A percentile compares a stretch with the other conserved stretches of the same genome.
Conservation (phyloP, 306 rosid genomes). For the Begonia masoniana region DNA sequence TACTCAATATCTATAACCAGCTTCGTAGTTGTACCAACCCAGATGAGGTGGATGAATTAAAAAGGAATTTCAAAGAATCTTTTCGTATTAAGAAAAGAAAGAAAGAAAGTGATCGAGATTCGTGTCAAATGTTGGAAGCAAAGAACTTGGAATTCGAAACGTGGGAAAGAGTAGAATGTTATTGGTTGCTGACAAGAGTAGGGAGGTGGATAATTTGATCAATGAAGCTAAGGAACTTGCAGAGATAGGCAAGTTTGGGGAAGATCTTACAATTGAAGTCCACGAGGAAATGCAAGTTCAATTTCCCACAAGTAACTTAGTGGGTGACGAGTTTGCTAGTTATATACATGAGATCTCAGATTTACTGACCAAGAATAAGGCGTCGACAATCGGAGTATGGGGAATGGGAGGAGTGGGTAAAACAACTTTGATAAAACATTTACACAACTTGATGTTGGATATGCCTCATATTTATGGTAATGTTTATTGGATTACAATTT, state of each 20-base stretch:
- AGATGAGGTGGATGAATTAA: too few relatives aligned
- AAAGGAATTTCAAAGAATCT: too few relatives aligned
- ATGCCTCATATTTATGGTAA: neutral
- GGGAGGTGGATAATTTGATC: neutral
- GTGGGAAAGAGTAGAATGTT: too few relatives aligned
- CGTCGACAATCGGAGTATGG: constrained; percentile 10
- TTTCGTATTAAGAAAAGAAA: too few relatives aligned
- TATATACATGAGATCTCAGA: neutral
- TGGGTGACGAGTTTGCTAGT: neutral
- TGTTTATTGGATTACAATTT: constrained; percentile 14
- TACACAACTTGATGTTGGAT: constrained; percentile 2
- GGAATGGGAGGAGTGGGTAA: constrained; percentile 20
- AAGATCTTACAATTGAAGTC: neutral
- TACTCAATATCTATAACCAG: too few relatives aligned
- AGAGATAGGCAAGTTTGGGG: neutral
- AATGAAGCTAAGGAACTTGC: neutral
- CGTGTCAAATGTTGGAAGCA: too few relatives aligned
- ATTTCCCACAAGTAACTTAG: neutral
- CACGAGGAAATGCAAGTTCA: neutral
- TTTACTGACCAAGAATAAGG: constrained; percentile 4
- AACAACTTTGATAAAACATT: neutral
- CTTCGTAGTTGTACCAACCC: too few relatives aligned
- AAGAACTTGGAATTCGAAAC: too few relatives aligned
- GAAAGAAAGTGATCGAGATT: too few relatives aligned
- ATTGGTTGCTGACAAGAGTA: neutral